A percentile compares a stretch with the other conserved stretches of the same genome.
Conservation (phyloP, 345 rosid genomes). For the Populus pruinosa region DNA sequence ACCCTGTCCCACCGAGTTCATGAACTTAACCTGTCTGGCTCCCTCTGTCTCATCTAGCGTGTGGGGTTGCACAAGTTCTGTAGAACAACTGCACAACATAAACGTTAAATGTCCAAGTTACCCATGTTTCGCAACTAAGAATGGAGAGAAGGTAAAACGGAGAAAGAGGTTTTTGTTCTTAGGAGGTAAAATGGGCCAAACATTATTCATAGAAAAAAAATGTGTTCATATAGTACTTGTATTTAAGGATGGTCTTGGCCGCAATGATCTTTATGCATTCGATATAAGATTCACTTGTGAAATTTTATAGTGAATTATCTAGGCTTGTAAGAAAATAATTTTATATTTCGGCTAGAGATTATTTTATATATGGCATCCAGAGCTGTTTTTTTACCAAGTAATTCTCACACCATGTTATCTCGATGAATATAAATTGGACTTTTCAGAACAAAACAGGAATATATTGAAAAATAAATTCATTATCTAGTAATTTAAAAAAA, state of each 20-base stretch:
- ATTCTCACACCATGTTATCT: too few species aligned
- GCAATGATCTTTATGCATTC: background rate
- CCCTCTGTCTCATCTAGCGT: background rate
- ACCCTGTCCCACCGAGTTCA: background rate
- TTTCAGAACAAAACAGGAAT: too few species aligned
- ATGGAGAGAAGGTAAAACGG: background rate
- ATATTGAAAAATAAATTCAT: too few species aligned
- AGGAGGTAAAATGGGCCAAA: background rate
- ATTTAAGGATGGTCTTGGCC: background rate
- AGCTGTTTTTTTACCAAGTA: too few species aligned
- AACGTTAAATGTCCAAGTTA: conserved; percentile 3
- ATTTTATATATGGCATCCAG: too few species aligned
- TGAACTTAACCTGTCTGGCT: background rate
- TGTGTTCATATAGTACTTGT: too few species aligned
- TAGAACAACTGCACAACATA: background rate
- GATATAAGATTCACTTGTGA: conserved; percentile 1
- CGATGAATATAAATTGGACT: too few species aligned
- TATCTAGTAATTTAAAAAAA: too few species aligned
- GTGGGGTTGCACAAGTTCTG: conserved; percentile 5
- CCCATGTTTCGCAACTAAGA: background rate
- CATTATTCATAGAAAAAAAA: too few species aligned
- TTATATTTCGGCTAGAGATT: too few species aligned
- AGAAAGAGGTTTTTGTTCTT: background rate
- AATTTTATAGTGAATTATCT: background rate
- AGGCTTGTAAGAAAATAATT: background rate